A percentile compares a stretch with the other conserved stretches of the same genome.
Conservation (phyloP, 1,139 yeast species). For the Debaryomycetaceae sp. region DNA sequence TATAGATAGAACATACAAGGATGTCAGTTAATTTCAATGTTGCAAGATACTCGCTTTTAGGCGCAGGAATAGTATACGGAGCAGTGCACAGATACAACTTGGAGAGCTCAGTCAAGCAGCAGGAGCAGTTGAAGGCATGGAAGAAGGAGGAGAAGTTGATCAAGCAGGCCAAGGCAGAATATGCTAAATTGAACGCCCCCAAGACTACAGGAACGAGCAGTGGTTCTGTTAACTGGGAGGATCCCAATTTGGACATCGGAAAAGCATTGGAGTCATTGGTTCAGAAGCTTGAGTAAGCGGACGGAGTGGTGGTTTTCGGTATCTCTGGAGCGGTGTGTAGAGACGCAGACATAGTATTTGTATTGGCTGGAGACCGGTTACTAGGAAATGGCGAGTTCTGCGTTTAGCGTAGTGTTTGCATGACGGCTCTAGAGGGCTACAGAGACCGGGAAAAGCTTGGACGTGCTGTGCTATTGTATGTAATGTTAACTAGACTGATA, state of each 20-base stretch:
- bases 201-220: conserved; percentile 27
- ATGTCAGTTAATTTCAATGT: conserved; percentile 52
- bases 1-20: too few species aligned
- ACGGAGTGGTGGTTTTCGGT: neutral
- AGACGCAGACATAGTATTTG: too few species aligned
- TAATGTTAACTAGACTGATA: neutral
- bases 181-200: conserved; percentile 60
- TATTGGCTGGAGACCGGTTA: too few species aligned
- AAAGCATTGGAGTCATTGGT: conserved; percentile 43
- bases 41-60: conserved; percentile 90
- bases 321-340: neutral
- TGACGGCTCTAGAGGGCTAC: too few species aligned
- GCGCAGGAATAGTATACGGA: conserved; percentile 87
- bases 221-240: conserved; percentile 72
- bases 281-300: conserved; percentile 37
- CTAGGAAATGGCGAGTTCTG: too few species aligned
- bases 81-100: conserved; percentile 77
- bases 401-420: too few species aligned
- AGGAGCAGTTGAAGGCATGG: conserved; percentile 58
- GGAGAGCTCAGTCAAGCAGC: conserved; percentile 56
- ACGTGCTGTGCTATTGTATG: neutral
- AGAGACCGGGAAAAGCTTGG: too few species aligned
- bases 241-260: conserved; percentile 85
- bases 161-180: conserved; percentile 84
- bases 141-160: conserved; percentile 73